A percentile compares a stretch with the other conserved stretches of the same genome.
Conservation (phyloP, 2,329 filamentous ascomycete genomes). For the Aspergillus carbonarius region DNA sequence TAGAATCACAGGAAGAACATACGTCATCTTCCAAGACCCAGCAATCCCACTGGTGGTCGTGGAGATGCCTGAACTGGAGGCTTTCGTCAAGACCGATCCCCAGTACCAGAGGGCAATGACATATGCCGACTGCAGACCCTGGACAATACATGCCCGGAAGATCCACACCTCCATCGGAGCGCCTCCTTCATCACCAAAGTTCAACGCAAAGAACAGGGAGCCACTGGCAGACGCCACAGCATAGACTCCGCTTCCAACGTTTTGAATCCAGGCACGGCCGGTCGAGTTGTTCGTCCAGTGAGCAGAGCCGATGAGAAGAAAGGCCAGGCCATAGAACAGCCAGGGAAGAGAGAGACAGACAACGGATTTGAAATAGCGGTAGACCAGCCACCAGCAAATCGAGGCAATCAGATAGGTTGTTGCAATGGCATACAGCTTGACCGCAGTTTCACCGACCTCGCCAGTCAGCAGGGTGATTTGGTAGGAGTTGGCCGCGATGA, state of each 20-base stretch:
- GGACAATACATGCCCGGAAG: slow-evolving; percentile 64
- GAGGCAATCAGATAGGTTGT: slow-evolving; percentile 58
- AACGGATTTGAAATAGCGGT: slow-evolving; percentile 56
- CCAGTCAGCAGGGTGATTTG: slow-evolving; percentile 65
- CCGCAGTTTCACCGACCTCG: slow-evolving; percentile 58
- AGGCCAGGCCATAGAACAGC: slow-evolving; percentile 61
- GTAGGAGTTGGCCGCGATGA: slow-evolving; percentile 64
- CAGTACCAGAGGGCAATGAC: slow-evolving; percentile 66
- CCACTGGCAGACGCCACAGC: slow-evolving; percentile 61
- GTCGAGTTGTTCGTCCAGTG: slow-evolving; percentile 47
- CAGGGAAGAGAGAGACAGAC: slow-evolving; percentile 59
- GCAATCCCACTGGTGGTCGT: slow-evolving; percentile 34
- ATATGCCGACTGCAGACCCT: slow-evolving; percentile 66
- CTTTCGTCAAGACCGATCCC: slow-evolving; percentile 55
- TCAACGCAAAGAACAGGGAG: slow-evolving; percentile 64
- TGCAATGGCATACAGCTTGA: slow-evolving; percentile 60
- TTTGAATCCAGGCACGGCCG: slow-evolving; percentile 55
- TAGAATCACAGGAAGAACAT: not conserved
- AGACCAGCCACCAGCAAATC: slow-evolving; percentile 61
- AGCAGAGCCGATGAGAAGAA: slow-evolving; percentile 60
- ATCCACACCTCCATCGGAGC: slow-evolving; percentile 63
- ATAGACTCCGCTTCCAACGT: slow-evolving; percentile 61
- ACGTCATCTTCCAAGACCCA: slow-evolving; percentile 44
- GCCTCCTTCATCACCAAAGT: slow-evolving; percentile 64
- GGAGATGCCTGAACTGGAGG: slow-evolving; percentile 43